Conservation (phyloP, 805 yeast genomes). For the Candida alai region DNA sequence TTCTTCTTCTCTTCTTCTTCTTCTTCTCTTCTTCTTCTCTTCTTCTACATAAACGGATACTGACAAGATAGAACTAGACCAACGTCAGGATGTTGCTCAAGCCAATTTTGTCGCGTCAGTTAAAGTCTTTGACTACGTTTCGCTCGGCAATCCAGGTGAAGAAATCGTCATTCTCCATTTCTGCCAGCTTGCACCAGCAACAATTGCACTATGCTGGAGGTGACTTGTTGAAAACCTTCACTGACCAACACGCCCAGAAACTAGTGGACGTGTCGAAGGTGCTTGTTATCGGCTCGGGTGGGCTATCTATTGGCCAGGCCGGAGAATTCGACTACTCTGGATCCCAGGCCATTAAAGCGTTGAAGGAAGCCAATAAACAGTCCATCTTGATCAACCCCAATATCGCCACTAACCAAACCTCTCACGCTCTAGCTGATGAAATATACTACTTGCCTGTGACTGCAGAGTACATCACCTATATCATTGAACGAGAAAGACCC, state of each 20-base stretch:
- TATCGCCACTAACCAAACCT: constrained; percentile 95
- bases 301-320: constrained; percentile 95
- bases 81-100: too few species aligned
- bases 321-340: constrained; percentile 98
- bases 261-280: constrained; percentile 85
- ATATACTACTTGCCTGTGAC: constrained; percentile 95
- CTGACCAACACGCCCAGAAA: constrained; percentile 56
- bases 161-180: constrained; percentile 6
- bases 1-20: constrained; percentile 6
- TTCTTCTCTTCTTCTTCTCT: background rate
- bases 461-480: constrained; percentile 91
- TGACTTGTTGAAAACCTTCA: constrained; percentile 52
- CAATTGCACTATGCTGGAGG: constrained; percentile 56
- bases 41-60: constrained; percentile 2
- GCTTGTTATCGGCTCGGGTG: constrained; percentile 94
- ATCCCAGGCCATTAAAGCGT: constrained; percentile 95
- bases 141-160: too few species aligned
- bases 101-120: too few species aligned
- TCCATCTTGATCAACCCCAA: constrained; percentile 91
- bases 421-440: constrained; percentile 92
- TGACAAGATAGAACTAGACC: constrained; percentile 2
- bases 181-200: constrained; percentile 1
- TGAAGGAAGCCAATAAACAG: constrained; percentile 82
- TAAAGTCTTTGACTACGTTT: too few species aligned
- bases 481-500: constrained; percentile 93